Conservation (phyloP, 2,329 filamentous ascomycete genomes). For the Aspergillus sp. region DNA sequence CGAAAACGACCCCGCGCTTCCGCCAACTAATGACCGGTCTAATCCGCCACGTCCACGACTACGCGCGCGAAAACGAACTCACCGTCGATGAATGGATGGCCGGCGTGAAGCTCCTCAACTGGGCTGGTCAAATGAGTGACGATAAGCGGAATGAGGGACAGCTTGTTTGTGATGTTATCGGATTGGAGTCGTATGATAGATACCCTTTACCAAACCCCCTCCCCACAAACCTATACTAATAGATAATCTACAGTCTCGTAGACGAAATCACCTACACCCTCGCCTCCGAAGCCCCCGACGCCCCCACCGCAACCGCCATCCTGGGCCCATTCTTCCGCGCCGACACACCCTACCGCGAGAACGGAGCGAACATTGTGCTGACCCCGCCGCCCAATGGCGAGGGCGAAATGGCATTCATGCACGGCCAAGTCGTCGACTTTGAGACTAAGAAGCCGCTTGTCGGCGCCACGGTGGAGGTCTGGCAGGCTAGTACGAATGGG, state of each 20-base stretch:
- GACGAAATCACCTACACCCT: constrained; percentile 78
- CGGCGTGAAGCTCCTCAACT: constrained; percentile 61
- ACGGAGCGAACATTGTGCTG: constrained; percentile 66
- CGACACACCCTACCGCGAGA: constrained; percentile 69
- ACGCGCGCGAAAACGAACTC: constrained; percentile 59
- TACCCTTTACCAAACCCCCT: too few species aligned
- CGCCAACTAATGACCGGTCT: constrained; percentile 60
- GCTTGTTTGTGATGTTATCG: constrained; percentile 60
- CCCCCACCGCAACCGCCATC: constrained; percentile 73
- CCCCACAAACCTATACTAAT: not conserved
- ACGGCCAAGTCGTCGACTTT: constrained; percentile 62
- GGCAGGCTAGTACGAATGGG: constrained; percentile 77
- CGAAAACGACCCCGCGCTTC: constrained; percentile 67
- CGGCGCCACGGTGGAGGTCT: constrained; percentile 71
- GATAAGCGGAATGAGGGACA: constrained; percentile 66
- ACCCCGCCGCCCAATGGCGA: constrained; percentile 53
- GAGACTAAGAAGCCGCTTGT: constrained; percentile 65
- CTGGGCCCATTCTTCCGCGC: constrained; percentile 83
- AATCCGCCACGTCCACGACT: constrained; percentile 61
- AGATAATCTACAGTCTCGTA: constrained; percentile 54
- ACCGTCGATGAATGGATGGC: constrained; percentile 62
- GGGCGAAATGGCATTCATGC: constrained; percentile 62
- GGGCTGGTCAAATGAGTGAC: constrained; percentile 64
- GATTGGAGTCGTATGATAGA: constrained; percentile 54
- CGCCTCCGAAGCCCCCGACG: constrained; percentile 54